These are phyloP conservation scores for Gardenia jasminoides DNA, from an alignment of 257 asterid species.

Conservation along the genomic window DNA sequence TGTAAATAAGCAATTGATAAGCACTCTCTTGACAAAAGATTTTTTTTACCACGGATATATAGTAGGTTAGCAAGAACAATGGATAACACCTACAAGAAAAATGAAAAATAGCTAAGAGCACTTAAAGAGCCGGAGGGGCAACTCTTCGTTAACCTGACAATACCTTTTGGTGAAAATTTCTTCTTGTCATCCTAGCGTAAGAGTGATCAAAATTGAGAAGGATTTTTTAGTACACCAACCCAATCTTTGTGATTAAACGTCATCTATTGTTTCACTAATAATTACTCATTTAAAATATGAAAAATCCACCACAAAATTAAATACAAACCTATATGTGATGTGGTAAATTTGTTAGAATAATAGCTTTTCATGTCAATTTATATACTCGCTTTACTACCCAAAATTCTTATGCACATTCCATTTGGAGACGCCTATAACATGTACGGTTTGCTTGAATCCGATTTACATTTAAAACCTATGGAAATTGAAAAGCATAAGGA, in stretches of 20 bases:
- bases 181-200: neutral
- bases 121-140: neutral
- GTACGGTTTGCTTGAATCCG: neutral
- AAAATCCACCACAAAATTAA: neutral
- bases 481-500: neutral
- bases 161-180: neutral
- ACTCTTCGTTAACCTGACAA: neutral
- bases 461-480: neutral
- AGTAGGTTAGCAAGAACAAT: neutral
- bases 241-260: too few species aligned
- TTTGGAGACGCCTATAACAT: neutral
- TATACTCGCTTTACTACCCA: neutral
- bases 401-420: neutral
- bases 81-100: neutral
- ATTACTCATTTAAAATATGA: neutral
- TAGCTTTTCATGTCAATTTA: neutral
- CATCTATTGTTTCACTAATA: neutral
- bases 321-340: neutral
- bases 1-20: neutral
- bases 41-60: neutral
- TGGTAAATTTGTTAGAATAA: neutral
- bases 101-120: neutral
- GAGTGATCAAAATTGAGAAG: neutral
- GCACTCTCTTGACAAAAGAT: neutral
- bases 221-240: neutral